These are phyloP conservation scores for Angomonas deanei DNA, from an alignment of 208 protist genomes.

Conservation along the genomic window DNA sequence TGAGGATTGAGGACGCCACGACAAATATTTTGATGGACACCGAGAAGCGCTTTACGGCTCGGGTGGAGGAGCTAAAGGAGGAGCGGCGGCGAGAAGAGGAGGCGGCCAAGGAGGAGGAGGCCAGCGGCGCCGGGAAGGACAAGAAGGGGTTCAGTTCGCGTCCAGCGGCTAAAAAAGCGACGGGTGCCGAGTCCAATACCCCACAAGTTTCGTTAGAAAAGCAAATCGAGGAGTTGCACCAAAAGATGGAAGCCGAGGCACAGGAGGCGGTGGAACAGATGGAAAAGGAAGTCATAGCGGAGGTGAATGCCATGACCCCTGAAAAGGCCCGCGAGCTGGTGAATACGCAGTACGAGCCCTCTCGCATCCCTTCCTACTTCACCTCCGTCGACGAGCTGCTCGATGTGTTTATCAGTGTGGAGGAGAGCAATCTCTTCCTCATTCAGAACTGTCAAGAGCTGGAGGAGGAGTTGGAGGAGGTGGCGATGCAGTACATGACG, in stretches of 20 bases:
- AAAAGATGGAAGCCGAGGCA: slow-evolving; percentile 39
- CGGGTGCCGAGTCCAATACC: not conserved
- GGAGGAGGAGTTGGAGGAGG: slow-evolving; percentile 92
- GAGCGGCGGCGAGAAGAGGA: slow-evolving; percentile 4
- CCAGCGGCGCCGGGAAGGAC: not conserved
- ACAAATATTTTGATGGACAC: slow-evolving; percentile 51
- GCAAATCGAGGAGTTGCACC: slow-evolving; percentile 49
- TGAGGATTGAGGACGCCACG: slow-evolving; percentile 60
- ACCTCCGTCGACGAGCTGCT: slow-evolving; percentile 88
- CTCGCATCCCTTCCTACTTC: slow-evolving; percentile 91
- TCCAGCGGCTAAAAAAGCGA: slow-evolving; percentile 36
- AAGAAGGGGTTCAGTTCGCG: not conserved
- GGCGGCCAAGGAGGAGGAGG: slow-evolving; percentile 12
- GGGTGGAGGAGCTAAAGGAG: slow-evolving; percentile 17
- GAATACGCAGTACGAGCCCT: slow-evolving; percentile 56
- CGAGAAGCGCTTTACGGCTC: slow-evolving; percentile 38
- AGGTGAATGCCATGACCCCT: slow-evolving; percentile 50
- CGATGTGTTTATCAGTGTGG: slow-evolving; percentile 93
- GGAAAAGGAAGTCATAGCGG: slow-evolving; percentile 27
- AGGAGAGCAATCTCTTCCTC: slow-evolving; percentile 95
- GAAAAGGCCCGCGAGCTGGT: slow-evolving; percentile 50
- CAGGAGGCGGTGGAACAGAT: slow-evolving; percentile 32
- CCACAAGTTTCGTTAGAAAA: slow-evolving; percentile 37
- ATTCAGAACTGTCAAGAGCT: slow-evolving; percentile 95
- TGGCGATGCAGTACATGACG: slow-evolving; percentile 75